Evolutionary conservation across 2,329 filamentous ascomycete species (phyloP).

Genomic region (Proliferodiscus dingleyae): DNA sequence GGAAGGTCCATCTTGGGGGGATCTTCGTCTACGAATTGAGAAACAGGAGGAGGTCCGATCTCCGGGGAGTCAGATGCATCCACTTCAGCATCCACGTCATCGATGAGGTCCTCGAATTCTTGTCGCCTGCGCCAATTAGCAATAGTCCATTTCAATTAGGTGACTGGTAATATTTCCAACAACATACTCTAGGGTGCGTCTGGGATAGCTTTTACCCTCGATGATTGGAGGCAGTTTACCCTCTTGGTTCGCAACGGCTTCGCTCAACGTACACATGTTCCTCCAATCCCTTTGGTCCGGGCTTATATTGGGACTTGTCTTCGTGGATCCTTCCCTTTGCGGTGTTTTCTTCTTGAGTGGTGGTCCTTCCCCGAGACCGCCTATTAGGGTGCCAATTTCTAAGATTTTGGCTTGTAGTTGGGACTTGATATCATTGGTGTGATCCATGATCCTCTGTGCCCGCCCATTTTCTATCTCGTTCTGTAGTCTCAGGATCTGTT

Average conservation of each 20-base stretch:
- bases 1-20: conserved; percentile 50
- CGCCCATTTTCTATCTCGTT: conserved; percentile 60
- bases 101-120: conserved; percentile 24
- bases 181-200: conserved; percentile 63
- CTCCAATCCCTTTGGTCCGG: conserved; percentile 52
- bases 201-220: conserved; percentile 64
- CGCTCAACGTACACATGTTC: conserved; percentile 34
- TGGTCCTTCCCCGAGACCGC: conserved; percentile 58
- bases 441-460: conserved; percentile 55
- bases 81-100: conserved; percentile 16
- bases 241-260: conserved; percentile 32
- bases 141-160: conserved; percentile 10
- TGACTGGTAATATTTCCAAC: conserved; percentile 24
- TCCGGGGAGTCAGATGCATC: conserved; percentile 59
- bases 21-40: conserved; percentile 53
- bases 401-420: conserved; percentile 68
- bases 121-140: conserved; percentile 33
- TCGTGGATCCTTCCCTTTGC: conserved; percentile 32
- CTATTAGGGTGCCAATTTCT: conserved; percentile 65
- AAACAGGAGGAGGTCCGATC: conserved; percentile 59
- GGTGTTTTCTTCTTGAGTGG: conserved; percentile 45
- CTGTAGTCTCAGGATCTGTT: conserved; percentile 66
- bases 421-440: conserved; percentile 63
- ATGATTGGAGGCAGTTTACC: conserved; percentile 59
- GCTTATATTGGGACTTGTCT: conserved; percentile 37